Conservation (phyloP, 208 protist genomes). For the Wallacemonas sp. region DNA sequence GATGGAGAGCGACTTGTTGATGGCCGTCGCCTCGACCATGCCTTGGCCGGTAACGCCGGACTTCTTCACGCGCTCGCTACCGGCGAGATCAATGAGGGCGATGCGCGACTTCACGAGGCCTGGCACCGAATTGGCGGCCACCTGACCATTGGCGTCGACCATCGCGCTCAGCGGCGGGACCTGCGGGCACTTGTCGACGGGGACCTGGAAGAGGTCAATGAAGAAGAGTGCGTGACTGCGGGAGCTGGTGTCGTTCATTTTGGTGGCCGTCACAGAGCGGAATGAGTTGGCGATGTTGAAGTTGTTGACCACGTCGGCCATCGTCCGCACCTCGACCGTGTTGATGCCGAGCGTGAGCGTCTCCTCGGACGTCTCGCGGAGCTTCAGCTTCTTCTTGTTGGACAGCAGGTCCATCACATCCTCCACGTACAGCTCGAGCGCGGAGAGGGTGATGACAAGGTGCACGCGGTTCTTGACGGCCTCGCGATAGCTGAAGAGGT, state of each 20-base stretch:
- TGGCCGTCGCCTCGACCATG: conserved; percentile 91
- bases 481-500: conserved; percentile 77
- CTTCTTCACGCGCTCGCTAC: conserved; percentile 91
- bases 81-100: conserved; percentile 96
- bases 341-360: conserved; percentile 63
- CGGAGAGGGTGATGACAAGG: conserved; percentile 81
- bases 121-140: conserved; percentile 38
- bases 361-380: conserved; percentile 81
- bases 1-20: conserved; percentile 90
- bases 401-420: conserved; percentile 86
- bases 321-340: conserved; percentile 62
- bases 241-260: conserved; percentile 92
- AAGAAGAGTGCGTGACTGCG: conserved; percentile 92
- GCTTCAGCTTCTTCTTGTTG: conserved; percentile 79
- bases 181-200: conserved; percentile 24
- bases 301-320: conserved; percentile 71
- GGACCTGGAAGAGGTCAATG: conserved; percentile 86
- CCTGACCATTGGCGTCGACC: conserved; percentile 51
- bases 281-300: conserved; percentile 82
- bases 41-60: conserved; percentile 82
- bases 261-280: conserved; percentile 75
- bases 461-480: conserved; percentile 41
- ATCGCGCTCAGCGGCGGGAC: conserved; percentile 46
- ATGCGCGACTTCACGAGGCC: conserved; percentile 92
- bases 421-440: conserved; percentile 88